Conservation (phyloP, 768 basidiomycete species). For the Termitomyces sp. region DNA sequence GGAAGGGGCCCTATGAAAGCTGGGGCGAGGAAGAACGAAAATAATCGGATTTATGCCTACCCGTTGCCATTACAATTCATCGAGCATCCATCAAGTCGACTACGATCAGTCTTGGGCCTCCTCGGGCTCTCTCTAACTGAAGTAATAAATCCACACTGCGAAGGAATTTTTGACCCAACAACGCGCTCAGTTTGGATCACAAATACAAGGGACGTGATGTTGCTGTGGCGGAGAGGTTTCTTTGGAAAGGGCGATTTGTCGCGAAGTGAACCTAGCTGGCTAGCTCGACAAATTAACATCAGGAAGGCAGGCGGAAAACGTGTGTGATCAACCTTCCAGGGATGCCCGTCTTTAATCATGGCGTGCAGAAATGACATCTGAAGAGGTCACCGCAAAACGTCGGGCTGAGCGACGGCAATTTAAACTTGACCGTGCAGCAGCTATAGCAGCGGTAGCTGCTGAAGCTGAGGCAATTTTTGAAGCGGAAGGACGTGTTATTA, state of each 20-base stretch:
- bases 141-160: constrained; percentile 68
- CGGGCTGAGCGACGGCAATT: constrained; percentile 87
- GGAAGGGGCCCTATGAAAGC: constrained; percentile 44
- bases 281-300: constrained; percentile 71
- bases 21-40: constrained; percentile 54
- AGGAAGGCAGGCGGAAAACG: constrained; percentile 57
- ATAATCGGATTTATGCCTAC: constrained; percentile 63
- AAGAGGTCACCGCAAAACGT: constrained; percentile 87
- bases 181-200: constrained; percentile 91
- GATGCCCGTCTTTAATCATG: not conserved
- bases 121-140: constrained; percentile 58
- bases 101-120: constrained; percentile 45
- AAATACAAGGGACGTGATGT: constrained; percentile 54
- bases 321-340: constrained; percentile 28
- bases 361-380: constrained; percentile 69
- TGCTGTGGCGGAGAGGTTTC: constrained; percentile 89
- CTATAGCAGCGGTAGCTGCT: constrained; percentile 77
- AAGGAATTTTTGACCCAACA: constrained; percentile 70
- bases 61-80: constrained; percentile 63
- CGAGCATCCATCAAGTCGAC: constrained; percentile 38
- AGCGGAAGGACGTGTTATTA: constrained; percentile 60
- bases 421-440: constrained; percentile 87
- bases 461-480: constrained; percentile 78
- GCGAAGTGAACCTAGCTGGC: constrained; percentile 94
- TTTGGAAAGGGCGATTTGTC: constrained; percentile 97